A percentile compares a stretch with the other conserved stretches of the same genome.
phyloP scores from a whole-genome alignment of 2,329 filamentous ascomycete genomes.

The Chrysoporthe puriensis region DNA sequence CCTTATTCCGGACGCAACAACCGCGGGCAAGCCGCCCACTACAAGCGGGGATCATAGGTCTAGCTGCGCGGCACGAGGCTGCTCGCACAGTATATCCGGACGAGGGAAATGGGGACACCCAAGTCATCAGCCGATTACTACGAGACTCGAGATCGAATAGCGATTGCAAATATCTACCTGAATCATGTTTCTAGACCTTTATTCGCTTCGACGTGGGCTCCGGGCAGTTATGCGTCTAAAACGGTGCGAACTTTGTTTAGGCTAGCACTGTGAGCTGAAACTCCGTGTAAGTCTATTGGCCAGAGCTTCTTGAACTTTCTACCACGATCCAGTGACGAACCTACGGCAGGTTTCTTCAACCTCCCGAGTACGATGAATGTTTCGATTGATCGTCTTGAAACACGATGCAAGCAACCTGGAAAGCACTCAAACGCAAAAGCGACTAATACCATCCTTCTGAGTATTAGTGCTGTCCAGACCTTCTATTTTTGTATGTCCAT shows the following conservation, averaged over 20 bases:
- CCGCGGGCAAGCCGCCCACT: neutral
- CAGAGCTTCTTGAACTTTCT: neutral
- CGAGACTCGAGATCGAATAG: too few species aligned
- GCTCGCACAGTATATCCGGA: neutral
- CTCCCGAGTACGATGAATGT: neutral
- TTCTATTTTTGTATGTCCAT: too few species aligned
- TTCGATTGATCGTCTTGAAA: neutral
- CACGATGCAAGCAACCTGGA: too few species aligned
- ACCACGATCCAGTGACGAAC: neutral
- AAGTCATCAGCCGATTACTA: neutral
- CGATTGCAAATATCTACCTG: neutral
- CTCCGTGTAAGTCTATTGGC: slow-evolving; percentile 15
- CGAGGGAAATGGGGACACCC: neutral
- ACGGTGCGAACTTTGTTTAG: neutral
- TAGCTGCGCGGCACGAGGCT: neutral
- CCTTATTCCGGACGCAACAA: neutral
- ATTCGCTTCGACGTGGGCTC: neutral
- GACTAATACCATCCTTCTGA: too few species aligned
- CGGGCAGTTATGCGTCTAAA: neutral
- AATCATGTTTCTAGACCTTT: neutral
- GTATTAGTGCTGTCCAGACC: too few species aligned
- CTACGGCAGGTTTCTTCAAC: neutral
- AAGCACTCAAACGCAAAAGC: too few species aligned
- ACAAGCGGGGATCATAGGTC: neutral
- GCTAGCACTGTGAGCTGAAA: neutral